phyloP scores from a whole-genome alignment of 2,329 filamentous ascomycete species.

The Diaporthe citrichinensis region DNA sequence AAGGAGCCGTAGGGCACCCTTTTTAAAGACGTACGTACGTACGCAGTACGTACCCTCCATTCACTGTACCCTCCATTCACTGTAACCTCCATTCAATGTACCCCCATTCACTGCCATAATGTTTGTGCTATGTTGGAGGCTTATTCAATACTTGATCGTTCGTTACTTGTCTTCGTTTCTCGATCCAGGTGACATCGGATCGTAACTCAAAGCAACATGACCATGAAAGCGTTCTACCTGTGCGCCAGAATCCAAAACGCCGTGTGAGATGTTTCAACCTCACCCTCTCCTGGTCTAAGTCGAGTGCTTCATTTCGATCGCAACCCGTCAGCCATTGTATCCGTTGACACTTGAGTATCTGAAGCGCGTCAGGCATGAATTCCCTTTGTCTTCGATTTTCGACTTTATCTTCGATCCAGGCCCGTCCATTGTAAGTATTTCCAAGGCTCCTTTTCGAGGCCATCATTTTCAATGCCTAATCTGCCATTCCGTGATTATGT shows the following conservation, averaged over 20 bases:
- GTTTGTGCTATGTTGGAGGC: background rate
- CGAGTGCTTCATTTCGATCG: background rate
- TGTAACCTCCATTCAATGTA: too few relatives aligned
- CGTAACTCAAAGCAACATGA: too few relatives aligned
- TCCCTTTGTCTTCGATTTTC: background rate
- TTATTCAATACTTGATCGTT: background rate
- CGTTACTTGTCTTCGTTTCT: too few relatives aligned
- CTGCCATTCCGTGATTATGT: fast-evolving
- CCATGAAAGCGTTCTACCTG: too few relatives aligned
- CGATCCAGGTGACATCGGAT: too few relatives aligned
- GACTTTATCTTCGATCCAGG: background rate
- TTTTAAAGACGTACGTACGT: too few relatives aligned
- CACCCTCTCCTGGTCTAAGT: background rate
- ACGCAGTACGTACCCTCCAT: too few relatives aligned
- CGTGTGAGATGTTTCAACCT: background rate
- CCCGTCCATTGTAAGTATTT: background rate
- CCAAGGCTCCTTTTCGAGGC: background rate
- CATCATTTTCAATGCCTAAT: background rate
- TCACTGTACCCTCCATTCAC: too few relatives aligned
- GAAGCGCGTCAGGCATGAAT: background rate
- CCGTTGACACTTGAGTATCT: background rate
- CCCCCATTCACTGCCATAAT: too few relatives aligned
- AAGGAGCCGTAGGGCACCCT: too few relatives aligned
- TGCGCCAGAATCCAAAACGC: too few relatives aligned
- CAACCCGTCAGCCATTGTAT: background rate